Percentiles rank a stretch among this genome's conserved stretches.
Evolutionary conservation across 306 rosid species (phyloP).

Genomic region (Prunus kanzakura): DNA sequence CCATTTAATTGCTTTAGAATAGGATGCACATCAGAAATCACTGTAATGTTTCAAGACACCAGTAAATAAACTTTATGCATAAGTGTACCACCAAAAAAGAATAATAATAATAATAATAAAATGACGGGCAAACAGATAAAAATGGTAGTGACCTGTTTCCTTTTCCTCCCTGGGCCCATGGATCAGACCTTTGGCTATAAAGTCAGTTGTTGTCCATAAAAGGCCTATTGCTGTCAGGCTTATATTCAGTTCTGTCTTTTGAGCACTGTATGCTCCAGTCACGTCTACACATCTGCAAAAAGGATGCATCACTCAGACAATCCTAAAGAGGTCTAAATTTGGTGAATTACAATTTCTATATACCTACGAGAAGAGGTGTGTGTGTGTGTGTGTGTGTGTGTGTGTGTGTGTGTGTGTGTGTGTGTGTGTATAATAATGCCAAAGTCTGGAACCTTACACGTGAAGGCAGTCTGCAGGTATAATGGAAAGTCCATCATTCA

Average conservation of each 20-base stretch:
- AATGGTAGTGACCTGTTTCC: slow-evolving; percentile 54
- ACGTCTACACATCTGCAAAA: slow-evolving; percentile 85
- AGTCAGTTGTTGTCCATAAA: slow-evolving; percentile 93
- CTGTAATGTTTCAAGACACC: slow-evolving; percentile 23
- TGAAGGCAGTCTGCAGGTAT: slow-evolving; percentile 84
- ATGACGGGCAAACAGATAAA: slow-evolving; percentile 19
- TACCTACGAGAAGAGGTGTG: background rate
- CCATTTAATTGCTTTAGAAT: slow-evolving; percentile 36
- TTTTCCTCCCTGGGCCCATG: slow-evolving; percentile 46
- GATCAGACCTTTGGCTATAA: slow-evolving; percentile 78
- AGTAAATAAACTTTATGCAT: background rate
- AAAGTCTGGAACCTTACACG: slow-evolving; percentile 58
- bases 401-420: too few relatives aligned
- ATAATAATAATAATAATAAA: background rate
- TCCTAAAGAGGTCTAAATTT: background rate
- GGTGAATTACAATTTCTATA: slow-evolving; percentile 2
- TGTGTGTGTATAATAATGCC: background rate
- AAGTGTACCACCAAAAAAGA: background rate
- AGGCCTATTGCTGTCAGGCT: slow-evolving; percentile 94
- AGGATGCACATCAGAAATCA: slow-evolving; percentile 37
- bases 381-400: too few relatives aligned
- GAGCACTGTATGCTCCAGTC: slow-evolving; percentile 96
- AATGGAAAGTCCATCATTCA: slow-evolving; percentile 89
- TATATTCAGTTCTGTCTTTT: slow-evolving; percentile 92
- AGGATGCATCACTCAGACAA: slow-evolving; percentile 23